Evolutionary conservation across 2,329 filamentous ascomycete species (phyloP).

Genomic region (Alternaria arbusti): DNA sequence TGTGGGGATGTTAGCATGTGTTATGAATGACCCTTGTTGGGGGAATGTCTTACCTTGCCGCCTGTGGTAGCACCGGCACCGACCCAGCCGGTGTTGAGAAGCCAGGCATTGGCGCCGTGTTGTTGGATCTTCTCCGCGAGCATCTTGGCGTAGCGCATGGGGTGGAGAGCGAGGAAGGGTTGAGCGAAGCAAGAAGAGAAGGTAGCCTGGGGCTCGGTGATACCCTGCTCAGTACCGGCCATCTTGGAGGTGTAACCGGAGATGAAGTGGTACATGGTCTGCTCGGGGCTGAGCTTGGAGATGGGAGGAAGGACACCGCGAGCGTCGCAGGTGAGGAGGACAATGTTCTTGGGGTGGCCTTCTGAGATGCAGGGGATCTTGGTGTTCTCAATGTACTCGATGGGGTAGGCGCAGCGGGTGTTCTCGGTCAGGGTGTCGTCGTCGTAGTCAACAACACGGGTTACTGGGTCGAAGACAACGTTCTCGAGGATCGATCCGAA

Average conservation of each 20-base stretch:
- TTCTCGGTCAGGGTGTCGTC: slow-evolving; percentile 96
- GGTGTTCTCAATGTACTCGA: slow-evolving; percentile 98
- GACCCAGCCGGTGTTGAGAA: slow-evolving; percentile 98
- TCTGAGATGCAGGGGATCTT: slow-evolving; percentile 94
- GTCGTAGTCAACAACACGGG: slow-evolving; percentile 92
- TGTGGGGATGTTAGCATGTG: slow-evolving; percentile 64
- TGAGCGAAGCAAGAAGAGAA: slow-evolving; percentile 99
- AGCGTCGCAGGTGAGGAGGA: slow-evolving; percentile 96
- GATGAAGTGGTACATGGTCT: slow-evolving; percentile 99
- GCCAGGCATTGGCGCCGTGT: slow-evolving; percentile 96
- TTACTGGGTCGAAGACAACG: slow-evolving; percentile 92
- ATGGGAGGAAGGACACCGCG: slow-evolving; percentile 97
- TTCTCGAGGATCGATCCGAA: slow-evolving; percentile 99
- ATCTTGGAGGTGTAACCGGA: slow-evolving; percentile 99
- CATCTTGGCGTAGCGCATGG: slow-evolving; percentile 99
- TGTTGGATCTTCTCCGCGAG: slow-evolving; percentile 95
- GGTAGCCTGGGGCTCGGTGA: slow-evolving; percentile 96
- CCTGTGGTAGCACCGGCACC: slow-evolving; percentile 89
- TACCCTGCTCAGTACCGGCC: slow-evolving; percentile 96
- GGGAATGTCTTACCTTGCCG: slow-evolving; percentile 53
- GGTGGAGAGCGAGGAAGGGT: slow-evolving; percentile 97
- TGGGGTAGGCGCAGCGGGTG: slow-evolving; percentile 97
- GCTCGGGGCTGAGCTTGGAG: slow-evolving; percentile 90
- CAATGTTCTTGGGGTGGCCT: slow-evolving; percentile 94
- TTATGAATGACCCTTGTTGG: slow-evolving; percentile 5